Base-by-base conservation (phyloP, 2,329 filamentous ascomycete genomes). In the Venturia asperata region DNA sequence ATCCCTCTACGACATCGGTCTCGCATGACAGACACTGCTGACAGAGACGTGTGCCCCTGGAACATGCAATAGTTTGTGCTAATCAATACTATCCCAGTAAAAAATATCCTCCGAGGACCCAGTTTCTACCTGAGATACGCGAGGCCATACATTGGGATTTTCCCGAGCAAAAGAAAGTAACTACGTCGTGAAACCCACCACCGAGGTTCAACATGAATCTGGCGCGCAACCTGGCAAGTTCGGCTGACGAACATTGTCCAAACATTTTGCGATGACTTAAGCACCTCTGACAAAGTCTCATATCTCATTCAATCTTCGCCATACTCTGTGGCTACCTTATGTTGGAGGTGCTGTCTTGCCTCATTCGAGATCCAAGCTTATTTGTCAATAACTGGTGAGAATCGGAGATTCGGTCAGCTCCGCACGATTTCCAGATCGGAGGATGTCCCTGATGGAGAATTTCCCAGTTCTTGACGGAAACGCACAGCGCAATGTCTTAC, bases 81-180 rank as follows among this genome's bases (percentile, higher is more conserved):
- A 56, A 56, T 11, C 52, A 58, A 58, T 58, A 58, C 30, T 11
- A 15, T 24, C 52, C 19, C n/a, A 58, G 52, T 37, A 58, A 10
- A 58, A 30, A 9, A 39, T 30, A n/a, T 58, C 17, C 52, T 10
- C 27, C 30, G 52, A 58, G 37, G 27, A 56, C 19, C 6, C 24
- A 37, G 6, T 37, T 19, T 56, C 21, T 27, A 58, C 17, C 27
- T 58, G 30, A 58, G 49, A 56, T 56, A 56, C 11, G 24, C 27
- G 49, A 56, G 34, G 49, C 49, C 49, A 58, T 37, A 58, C 30
- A 15, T n/a, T n/a, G 11, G 19, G 37, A n/a, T 9, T 4, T 27
- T 58, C 17, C 27, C 52, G 15, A 37, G 30, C 15, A 37, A 1
- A 5, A n/a, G 15, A 56, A 21, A n/a, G 19, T 24, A 37, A 7